Evolutionary conservation across 169 alveolate species (phyloP).

Genomic region (Plasmodium inui): DNA sequence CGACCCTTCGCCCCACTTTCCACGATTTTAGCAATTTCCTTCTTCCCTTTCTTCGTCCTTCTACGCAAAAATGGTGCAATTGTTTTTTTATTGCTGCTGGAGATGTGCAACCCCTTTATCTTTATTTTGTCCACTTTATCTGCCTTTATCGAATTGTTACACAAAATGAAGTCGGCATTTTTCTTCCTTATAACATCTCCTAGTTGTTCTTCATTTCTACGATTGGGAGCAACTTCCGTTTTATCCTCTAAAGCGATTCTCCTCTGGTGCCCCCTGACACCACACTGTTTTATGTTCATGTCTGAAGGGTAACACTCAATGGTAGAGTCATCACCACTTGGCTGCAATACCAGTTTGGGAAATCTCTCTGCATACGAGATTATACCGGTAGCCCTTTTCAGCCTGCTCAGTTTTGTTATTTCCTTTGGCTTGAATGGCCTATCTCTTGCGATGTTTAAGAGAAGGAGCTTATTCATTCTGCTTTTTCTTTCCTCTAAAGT

Average conservation of each 20-base stretch:
- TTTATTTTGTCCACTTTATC: not conserved
- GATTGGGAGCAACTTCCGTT: not conserved
- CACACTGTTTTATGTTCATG: not conserved
- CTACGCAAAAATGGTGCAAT: not conserved
- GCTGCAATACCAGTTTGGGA: not conserved
- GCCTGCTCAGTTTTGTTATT: constrained; percentile 4
- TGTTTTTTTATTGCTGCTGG: not conserved
- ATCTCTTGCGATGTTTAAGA: not conserved
- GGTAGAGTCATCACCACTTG: not conserved
- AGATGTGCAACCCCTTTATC: not conserved
- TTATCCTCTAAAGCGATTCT: not conserved
- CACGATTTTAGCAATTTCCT: not conserved
- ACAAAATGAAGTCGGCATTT: not conserved
- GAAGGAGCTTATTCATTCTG: not conserved
- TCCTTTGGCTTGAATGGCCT: constrained; percentile 1
- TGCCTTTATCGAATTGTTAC: not conserved
- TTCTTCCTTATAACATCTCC: not conserved
- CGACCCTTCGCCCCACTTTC: not conserved
- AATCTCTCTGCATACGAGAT: not conserved
- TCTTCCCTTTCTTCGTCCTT: not conserved
- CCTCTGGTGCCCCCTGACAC: not conserved
- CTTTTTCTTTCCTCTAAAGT: not conserved
- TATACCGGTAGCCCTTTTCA: not conserved
- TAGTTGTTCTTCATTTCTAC: not conserved
- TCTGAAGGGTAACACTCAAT: constrained; percentile 20